Base-by-base conservation (phyloP, 805 yeast species). In the Starmerella potacharoeniae region DNA sequence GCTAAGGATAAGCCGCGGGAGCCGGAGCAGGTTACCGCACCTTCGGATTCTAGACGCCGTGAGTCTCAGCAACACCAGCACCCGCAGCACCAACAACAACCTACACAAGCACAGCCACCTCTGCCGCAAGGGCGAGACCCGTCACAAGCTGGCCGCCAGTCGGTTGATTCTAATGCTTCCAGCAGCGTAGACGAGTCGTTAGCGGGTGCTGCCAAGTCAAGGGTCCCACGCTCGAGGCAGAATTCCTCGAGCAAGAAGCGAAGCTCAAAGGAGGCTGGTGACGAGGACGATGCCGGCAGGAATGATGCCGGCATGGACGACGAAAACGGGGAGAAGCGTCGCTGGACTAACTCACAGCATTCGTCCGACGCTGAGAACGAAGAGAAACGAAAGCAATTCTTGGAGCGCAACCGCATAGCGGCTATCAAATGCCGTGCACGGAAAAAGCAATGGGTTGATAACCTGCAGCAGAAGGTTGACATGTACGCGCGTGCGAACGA, bases 371-470 rank as follows among this genome's bases (percentile, higher is more conserved):
- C 10, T 31, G 51, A 48, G 71, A 68, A 86, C 73, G 95, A 86
- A 70, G 78, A 83, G 71, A 88, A 86, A 65, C 78, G 90, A 59
- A 81, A 76, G 66, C 83, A 75, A 65, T 91, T 80, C 64, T 70
- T 93, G 60, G 98, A 93, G 67, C 76, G 97, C 59, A 93, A 93
- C 69, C 77, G 98, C 55, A 80, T 93, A 9, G 98, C 98, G 0
- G 98, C 98, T 0, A 81, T 93, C 29, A 90, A 89, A 67, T 93
- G 97, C 73, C 79, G 98, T 57, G 95, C 86, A 69, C 79, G 97
- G 55, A 93, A 93, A 75, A 93, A 93, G 73, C 88, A 86, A 66
- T 83, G 84, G 75, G 78, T 89, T 36, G 82, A 79, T 55, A 84
- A 83, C 62, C 83, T 93, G 79, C 95, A 89, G 67, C 80, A 76